phyloP scores from a whole-genome alignment of 129 eudicot species.

The Silybum marianum region DNA sequence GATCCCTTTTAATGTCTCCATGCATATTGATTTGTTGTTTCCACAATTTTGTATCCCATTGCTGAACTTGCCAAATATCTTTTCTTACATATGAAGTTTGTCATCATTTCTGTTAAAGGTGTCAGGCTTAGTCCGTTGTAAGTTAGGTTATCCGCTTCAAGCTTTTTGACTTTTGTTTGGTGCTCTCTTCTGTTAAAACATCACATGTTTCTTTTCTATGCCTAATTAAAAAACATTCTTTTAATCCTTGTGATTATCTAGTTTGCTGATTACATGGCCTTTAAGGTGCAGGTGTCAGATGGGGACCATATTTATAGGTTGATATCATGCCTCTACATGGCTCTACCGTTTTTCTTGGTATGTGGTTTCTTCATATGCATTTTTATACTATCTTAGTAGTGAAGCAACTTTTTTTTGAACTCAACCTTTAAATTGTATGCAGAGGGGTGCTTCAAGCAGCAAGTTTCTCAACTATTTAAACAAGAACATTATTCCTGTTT shows the following conservation, averaged over 20 bases:
- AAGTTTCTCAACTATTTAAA: slow-evolving; percentile 80
- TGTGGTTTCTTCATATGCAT: neutral
- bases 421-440: slow-evolving; percentile 33
- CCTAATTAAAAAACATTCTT: neutral
- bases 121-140: neutral
- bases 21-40: neutral
- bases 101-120: neutral
- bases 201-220: neutral
- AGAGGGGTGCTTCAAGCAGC: slow-evolving; percentile 98
- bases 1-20: neutral
- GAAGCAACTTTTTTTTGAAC: slow-evolving; percentile 12
- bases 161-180: neutral
- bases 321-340: slow-evolving; percentile 88
- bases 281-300: slow-evolving; percentile 65
- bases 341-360: slow-evolving; percentile 87
- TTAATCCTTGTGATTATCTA: neutral
- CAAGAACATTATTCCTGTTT: slow-evolving; percentile 85
- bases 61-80: neutral
- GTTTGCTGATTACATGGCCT: slow-evolving; percentile 17
- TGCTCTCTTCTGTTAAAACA: neutral
- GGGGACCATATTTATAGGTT: slow-evolving; percentile 87
- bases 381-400: neutral
- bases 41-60: neutral
- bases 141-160: neutral
- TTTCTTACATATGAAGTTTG: neutral